Conservation (phyloP, 2,329 filamentous ascomycete species). For the Pyrenophora teres region DNA sequence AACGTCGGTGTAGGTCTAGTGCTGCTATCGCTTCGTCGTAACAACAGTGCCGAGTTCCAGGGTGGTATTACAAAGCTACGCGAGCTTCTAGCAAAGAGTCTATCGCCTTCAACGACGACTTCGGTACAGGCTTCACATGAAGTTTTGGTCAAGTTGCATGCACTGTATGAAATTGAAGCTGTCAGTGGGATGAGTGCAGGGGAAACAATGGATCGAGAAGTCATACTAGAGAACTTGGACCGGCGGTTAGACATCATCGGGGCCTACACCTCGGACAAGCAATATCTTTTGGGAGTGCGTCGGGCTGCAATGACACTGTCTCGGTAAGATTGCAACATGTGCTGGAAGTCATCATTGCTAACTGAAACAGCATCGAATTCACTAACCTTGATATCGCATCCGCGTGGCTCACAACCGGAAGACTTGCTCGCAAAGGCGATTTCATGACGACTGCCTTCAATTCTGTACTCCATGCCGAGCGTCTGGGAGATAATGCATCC, state of each 20-base stretch:
- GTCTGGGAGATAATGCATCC: conserved; percentile 81
- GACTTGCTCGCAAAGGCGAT: conserved; percentile 82
- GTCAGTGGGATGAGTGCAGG: conserved; percentile 59
- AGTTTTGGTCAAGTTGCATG: conserved; percentile 82
- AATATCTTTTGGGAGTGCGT: conserved; percentile 85
- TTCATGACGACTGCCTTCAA: conserved; percentile 89
- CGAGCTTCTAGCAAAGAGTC: conserved; percentile 70
- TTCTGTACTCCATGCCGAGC: conserved; percentile 85
- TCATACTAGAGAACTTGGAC: conserved; percentile 62
- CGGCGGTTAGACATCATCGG: conserved; percentile 87
- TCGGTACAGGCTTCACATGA: conserved; percentile 86
- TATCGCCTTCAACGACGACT: conserved; percentile 76
- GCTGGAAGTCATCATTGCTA: conserved; percentile 5
- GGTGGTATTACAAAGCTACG: conserved; percentile 67
- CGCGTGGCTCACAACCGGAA: conserved; percentile 83
- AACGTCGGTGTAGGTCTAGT: conserved; percentile 78
- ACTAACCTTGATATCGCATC: conserved; percentile 75
- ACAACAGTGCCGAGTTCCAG: conserved; percentile 58
- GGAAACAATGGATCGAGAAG: conserved; percentile 41
- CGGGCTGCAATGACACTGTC: conserved; percentile 85
- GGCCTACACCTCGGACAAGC: conserved; percentile 88
- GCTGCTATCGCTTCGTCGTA: conserved; percentile 63
- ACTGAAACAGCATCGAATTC: conserved; percentile 57
- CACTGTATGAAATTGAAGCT: conserved; percentile 83
- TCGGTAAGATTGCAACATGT: conserved; percentile 54